A percentile compares a stretch with the other conserved stretches of the same genome.
Conservation (phyloP, 1,284 basidiomycete species). For the Caloboletus inedulis region DNA sequence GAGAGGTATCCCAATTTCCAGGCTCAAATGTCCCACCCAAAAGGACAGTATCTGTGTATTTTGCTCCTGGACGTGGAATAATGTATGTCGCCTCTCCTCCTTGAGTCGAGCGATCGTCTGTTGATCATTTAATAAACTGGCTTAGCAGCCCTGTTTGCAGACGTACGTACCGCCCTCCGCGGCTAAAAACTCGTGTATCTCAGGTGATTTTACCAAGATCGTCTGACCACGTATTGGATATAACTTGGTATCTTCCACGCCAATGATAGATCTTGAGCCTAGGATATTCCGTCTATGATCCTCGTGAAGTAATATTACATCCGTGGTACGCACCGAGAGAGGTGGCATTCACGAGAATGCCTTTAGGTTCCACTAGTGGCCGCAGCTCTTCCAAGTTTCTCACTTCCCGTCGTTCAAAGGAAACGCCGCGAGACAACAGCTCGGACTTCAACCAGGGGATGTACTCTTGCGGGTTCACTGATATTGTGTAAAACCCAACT, state of each 20-base stretch:
- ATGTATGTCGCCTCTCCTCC: constrained; percentile 43
- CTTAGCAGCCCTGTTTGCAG: background rate
- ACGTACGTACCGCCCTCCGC: constrained; percentile 16
- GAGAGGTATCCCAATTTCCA: constrained; percentile 47
- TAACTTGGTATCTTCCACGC: constrained; percentile 54
- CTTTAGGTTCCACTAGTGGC: constrained; percentile 34
- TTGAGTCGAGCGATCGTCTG: constrained; percentile 17
- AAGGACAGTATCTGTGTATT: constrained; percentile 39
- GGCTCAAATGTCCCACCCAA: constrained; percentile 55
- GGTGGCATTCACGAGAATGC: constrained; percentile 48
- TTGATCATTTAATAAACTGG: background rate
- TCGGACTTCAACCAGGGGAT: constrained; percentile 47
- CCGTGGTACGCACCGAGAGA: constrained; percentile 39
- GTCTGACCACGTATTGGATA: constrained; percentile 73
- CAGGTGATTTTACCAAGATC: constrained; percentile 55
- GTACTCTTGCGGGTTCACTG: constrained; percentile 48
- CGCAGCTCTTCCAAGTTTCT: constrained; percentile 43
- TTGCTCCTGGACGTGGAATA: constrained; percentile 47
- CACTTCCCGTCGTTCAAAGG: constrained; percentile 32
- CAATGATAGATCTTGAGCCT: constrained; percentile 59
- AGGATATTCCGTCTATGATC: background rate
- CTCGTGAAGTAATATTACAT: background rate
- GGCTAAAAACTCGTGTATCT: constrained; percentile 39
- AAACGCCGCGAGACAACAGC: constrained; percentile 33
- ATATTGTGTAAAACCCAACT: constrained; percentile 45